Conservation (phyloP, 345 rosid genomes). For the Linum lewisii region DNA sequence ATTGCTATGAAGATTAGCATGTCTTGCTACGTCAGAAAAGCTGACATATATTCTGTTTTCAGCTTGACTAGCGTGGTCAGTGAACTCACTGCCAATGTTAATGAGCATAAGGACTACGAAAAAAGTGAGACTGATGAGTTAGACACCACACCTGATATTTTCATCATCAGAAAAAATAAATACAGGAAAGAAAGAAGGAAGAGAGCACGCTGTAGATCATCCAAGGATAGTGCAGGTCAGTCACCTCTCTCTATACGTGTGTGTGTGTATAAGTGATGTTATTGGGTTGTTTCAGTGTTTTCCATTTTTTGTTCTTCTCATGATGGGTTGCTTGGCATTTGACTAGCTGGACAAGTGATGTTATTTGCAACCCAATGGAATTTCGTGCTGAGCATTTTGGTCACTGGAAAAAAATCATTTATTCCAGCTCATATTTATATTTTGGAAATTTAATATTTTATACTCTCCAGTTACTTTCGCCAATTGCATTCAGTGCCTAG, state of each 20-base stretch:
- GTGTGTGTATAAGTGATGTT: conserved; percentile 1
- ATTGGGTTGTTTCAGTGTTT: neutral
- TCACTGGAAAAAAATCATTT: neutral
- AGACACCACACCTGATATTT: conserved; percentile 13
- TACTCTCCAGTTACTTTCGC: neutral
- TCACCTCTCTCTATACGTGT: neutral
- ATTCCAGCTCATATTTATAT: neutral
- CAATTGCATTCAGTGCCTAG: neutral
- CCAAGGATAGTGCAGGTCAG: conserved; percentile 33
- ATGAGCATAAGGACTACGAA: conserved; percentile 17
- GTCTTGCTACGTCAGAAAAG: conserved; percentile 1
- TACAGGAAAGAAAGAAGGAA: conserved; percentile 38
- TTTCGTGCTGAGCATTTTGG: neutral
- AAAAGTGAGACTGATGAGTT: conserved; percentile 23
- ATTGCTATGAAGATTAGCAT: neutral
- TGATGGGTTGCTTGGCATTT: neutral
- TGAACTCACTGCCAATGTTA: conserved; percentile 17
- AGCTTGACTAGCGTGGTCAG: conserved; percentile 29
- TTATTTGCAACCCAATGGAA: neutral
- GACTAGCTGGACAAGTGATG: neutral
- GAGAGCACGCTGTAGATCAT: conserved; percentile 24
- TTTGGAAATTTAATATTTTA: too few species aligned
- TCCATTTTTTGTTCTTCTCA: neutral
- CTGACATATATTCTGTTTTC: conserved; percentile 22
- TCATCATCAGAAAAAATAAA: conserved; percentile 27